A percentile compares a stretch with the other conserved stretches of the same genome.
Conservation (phyloP, 2,329 filamentous ascomycete species). For the Rhinocladiella mackenziei region DNA sequence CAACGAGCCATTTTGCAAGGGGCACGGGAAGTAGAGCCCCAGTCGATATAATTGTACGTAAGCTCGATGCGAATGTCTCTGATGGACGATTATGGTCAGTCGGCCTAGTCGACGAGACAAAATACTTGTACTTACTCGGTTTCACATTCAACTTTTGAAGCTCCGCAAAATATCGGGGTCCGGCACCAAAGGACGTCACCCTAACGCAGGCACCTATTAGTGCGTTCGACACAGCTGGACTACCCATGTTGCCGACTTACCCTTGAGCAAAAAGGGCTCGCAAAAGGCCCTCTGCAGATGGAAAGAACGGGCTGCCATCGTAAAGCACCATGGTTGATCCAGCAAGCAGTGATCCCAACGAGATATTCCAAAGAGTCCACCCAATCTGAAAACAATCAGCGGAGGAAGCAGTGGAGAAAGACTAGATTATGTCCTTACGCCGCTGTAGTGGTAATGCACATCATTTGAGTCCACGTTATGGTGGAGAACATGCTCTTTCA, state of each 20-base stretch:
- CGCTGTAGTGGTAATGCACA: conserved; percentile 44
- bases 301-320: no score
- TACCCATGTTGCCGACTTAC: no score
- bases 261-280: conserved; percentile 39
- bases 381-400: conserved; percentile 29
- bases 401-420: no score
- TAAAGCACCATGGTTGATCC: conserved; percentile 65
- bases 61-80: no score
- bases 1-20: conserved; percentile 7
- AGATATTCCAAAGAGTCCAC: conserved; percentile 45
- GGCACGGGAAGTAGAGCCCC: conserved; percentile 12
- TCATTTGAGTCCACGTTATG: conserved; percentile 41
- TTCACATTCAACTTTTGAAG: conserved; percentile 9
- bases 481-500: conserved; percentile 59
- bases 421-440: no score
- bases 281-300: conserved; percentile 56
- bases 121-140: no score
- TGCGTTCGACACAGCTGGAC: no score
- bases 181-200: conserved; percentile 12
- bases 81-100: no score
- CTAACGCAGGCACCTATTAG: no score
- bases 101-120: no score
- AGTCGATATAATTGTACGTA: conserved; percentile 13
- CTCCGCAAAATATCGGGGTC: conserved; percentile 12
- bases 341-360: conserved; percentile 54